Base-by-base conservation (phyloP, 129 eudicot genomes). In the Gnaphalium uliginosum region DNA sequence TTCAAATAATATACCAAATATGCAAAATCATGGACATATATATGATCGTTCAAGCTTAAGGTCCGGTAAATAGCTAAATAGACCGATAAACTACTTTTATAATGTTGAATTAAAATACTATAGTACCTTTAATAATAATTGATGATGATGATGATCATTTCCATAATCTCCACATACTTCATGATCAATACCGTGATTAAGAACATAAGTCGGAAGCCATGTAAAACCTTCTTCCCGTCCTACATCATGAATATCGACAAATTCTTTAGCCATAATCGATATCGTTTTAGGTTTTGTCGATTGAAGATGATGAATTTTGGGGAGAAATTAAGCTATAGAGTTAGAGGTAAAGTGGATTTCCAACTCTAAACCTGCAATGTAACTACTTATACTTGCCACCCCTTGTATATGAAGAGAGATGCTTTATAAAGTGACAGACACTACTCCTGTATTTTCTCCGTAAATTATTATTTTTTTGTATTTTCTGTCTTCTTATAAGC, bases 341-440 rank as follows among this genome's bases (percentile, higher is more conserved):
- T 58, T 41, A 76, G 76, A 70, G 64, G 66, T 67, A 46, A 80
- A 78, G 79, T 67, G 74, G 74, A 85, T 81, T 82, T 82, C 95
- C 96, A 84, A 86, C 91, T 89, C 82, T 62, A 69, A 84, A 90
- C 93, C 93, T 81, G 92, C 89, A 90, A 84, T 70, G 79, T 46
- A 87, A 77, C 90, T 85, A 85, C 85, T 81, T 83, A 74, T 84
- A 78, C 48, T 79, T 68, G 71, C 51, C 51, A 66, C 54, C 78
- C 68, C 27, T 75, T 79, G 68, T 76, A 70, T 81, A 76, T 63
- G 82, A 60, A 32, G 78, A 23, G 78, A 72, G 50, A 46, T 51
- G 70, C 32, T 53, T 65, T 46, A 46, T 46, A 46, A 13, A 46
- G 53, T 46, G n/a, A 46, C 53, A 46, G 53, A 46, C 53, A 46